Evolutionary conservation across 1,139 yeast species (phyloP).

Genomic region (Debaryomycetaceae sp.): DNA sequence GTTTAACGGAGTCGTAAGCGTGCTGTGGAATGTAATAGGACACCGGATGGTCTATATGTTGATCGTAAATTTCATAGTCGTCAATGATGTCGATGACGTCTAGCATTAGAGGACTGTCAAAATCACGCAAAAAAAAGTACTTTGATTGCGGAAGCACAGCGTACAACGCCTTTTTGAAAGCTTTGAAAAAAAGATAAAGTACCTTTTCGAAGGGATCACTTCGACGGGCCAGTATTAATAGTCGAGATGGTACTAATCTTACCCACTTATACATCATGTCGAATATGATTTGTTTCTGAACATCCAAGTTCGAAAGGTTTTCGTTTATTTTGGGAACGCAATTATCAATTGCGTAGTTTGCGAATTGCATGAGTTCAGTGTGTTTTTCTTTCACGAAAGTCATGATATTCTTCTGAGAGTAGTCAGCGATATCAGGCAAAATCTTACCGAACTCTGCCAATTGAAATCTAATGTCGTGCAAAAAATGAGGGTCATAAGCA

Average conservation of each 20-base stretch:
- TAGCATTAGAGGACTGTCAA: conserved; percentile 41
- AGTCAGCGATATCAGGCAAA: conserved; percentile 1
- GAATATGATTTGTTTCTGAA: conserved; percentile 36
- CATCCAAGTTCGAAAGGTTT: conserved; percentile 22
- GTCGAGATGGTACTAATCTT: conserved; percentile 29
- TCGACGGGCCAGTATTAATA: conserved; percentile 18
- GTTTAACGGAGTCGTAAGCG: conserved; percentile 15
- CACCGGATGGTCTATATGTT: conserved; percentile 16
- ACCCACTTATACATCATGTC: conserved; percentile 40
- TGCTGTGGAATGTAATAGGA: conserved; percentile 10
- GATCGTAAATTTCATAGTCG: conserved; percentile 25
- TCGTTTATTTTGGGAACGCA: conserved; percentile 27
- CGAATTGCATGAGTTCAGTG: conserved; percentile 22
- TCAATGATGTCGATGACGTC: conserved; percentile 29
- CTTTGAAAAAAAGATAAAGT: conserved; percentile 32
- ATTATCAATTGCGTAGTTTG: conserved; percentile 21
- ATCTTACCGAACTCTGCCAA: conserved; percentile 20
- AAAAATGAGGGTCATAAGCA: conserved; percentile 31
- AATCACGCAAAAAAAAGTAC: conserved; percentile 39
- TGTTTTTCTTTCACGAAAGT: conserved; percentile 19
- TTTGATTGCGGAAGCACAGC: conserved; percentile 42
- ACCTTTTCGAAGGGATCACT: conserved; percentile 32
- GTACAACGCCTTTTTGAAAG: conserved; percentile 32
- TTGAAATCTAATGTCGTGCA: conserved; percentile 25
- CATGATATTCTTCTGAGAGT: conserved; percentile 1